Base-by-base conservation (phyloP, 495 filamentous ascomycete genomes). In the Penicillium pancosmium region DNA sequence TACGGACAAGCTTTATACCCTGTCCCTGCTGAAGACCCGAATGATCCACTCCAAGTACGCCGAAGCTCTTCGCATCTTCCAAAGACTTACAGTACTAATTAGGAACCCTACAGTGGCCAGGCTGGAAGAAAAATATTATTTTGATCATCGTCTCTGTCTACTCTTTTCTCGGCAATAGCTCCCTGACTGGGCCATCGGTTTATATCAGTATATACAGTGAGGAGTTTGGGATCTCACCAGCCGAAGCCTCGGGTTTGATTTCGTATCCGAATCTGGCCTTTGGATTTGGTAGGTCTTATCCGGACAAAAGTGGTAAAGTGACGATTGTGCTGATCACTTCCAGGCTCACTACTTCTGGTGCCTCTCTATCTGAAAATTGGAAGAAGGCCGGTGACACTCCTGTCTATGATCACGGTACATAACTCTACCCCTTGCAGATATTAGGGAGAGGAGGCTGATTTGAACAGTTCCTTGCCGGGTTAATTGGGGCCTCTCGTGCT, bases 261-360 rank as follows among this genome's bases (percentile, higher is more conserved):
- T 84, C 78, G 13, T 88, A 88, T 66, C 79, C 85, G 0, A 88
- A 87, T 62, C 73, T 88, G 35, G 83, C 82, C 8, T 88, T 84
- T 70, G 85, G 85, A 0, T 83, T 86, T 59, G 83, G 84, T 78
- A 56, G 31, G 54, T 27, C 11, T 48, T 23, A 1, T 48, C 18
- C 10, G 46, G 46, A 13, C 15, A 10, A 27, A 25, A 11, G 6
- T 48, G 15, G 8, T 10, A 13, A 44, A 18, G 41, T 16, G 16
- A 12, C 16, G 8, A 40, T 13, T n/a, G 15, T 36, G 15, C 66
- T 66, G 40, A 58, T 52, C 11, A n/a, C 12, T 33, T 35, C 18
- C 35, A 83, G 81, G 80, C 4, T 82, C 80, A 2, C 72, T 88
- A 11, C 52, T 88, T 36, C 76, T 86, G 10, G 83, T 88, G 7